phyloP scores from a whole-genome alignment of 202 grass and related monocot genomes.

The Schoenoplectus triqueter region DNA sequence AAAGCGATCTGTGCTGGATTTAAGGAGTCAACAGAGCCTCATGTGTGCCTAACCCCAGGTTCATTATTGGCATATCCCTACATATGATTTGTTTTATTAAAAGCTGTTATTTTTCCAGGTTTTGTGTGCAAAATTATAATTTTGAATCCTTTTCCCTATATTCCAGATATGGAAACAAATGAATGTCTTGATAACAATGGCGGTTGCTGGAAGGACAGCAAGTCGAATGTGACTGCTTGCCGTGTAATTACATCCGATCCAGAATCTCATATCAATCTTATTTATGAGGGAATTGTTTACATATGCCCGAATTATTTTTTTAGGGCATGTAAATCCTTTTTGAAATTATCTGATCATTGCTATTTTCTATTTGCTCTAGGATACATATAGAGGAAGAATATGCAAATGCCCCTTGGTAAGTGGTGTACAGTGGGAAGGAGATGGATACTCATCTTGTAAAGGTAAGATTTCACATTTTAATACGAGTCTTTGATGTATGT shows the following conservation, averaged over 20 bases:
- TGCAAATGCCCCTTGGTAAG: slow-evolving; percentile 73
- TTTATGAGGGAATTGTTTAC: no score
- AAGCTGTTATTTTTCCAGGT: no score
- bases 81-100: background rate
- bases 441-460: slow-evolving; percentile 84
- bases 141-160: background rate
- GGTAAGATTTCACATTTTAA: slow-evolving; percentile 39
- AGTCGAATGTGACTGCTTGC: slow-evolving; percentile 78
- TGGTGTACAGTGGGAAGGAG: slow-evolving; percentile 70
- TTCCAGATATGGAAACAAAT: slow-evolving; percentile 71
- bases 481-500: background rate
- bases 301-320: no score
- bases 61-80: background rate
- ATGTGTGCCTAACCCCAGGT: slow-evolving; percentile 86
- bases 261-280: no score
- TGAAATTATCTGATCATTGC: background rate
- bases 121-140: background rate
- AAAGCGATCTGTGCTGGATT: slow-evolving; percentile 90
- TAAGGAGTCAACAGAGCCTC: slow-evolving; percentile 78
- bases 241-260: slow-evolving; percentile 42
- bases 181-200: slow-evolving; percentile 70
- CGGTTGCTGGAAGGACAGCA: slow-evolving; percentile 66
- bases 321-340: background rate
- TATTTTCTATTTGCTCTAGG: slow-evolving; percentile 44
- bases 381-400: slow-evolving; percentile 86